Base-by-base conservation (phyloP, 2,329 filamentous ascomycete species). In the Aotearoamyces nothofagi region DNA sequence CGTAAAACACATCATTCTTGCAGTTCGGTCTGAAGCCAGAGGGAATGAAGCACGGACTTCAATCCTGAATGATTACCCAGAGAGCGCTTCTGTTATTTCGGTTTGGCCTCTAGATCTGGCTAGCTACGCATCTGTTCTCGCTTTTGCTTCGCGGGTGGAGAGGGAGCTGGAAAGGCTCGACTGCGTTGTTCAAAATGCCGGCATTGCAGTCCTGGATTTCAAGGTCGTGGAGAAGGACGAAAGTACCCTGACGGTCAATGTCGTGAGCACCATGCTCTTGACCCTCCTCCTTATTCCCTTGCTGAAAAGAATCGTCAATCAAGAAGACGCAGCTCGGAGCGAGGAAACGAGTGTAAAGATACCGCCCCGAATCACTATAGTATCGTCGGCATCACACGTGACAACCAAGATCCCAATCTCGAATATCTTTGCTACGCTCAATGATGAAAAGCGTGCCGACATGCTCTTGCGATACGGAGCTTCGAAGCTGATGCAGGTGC, bases 71-170 rank as follows among this genome's bases (percentile, higher is more conserved):
- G n/a, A n/a, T n/a, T n/a, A n/a, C n/a, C n/a, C n/a, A n/a, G n/a
- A n/a, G n/a, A n/a, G n/a, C n/a, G n/a, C n/a, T n/a, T n/a, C n/a
- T 22, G 25, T 27, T 9, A 24, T 43, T 8, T 40, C 66, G 24
- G 60, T 67, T 9, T 69, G 63, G 63, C 30, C 50, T 8, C 39
- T 70, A 4, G 64, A 70, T 39, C 53, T 69, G 38, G 41, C 39
- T 9, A 56, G 50, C 11, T 63, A 61, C 38, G 52, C 54, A 3
- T 61, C 55, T 17, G 54, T 69, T 20, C 44, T 50, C 28, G 45
- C 42, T 1, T 69, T 72, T 33, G 55, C 50, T 3, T 39, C 29
- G 1, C 50, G 53, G 3, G 42, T 53, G 2, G 39, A 50, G 6
- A 34, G 26, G 4, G 42, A 51, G n/a, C 45, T 64, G 9, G 36